Evolutionary conservation across 805 yeast genomes (phyloP).

Genomic region (Metschnikowia koreensis): DNA sequence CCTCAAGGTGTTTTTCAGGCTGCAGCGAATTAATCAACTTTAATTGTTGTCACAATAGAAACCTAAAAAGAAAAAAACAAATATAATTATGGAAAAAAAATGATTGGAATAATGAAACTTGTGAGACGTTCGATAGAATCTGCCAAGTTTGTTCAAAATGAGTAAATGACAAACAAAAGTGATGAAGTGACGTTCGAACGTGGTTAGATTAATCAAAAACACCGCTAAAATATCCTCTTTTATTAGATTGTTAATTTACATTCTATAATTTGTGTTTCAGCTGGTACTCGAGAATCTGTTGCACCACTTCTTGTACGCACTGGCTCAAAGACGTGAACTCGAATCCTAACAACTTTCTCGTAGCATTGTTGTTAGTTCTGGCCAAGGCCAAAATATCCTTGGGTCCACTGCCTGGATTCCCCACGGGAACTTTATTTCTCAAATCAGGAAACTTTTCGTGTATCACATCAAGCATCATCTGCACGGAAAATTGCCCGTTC

Average conservation of each 20-base stretch:
- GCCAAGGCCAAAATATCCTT: conserved; percentile 25
- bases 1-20: too few species aligned
- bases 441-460: conserved; percentile 31
- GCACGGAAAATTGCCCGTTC: conserved; percentile 33
- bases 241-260: not conserved
- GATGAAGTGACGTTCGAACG: too few species aligned
- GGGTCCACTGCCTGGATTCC: conserved; percentile 32
- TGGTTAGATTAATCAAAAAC: too few species aligned
- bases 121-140: too few species aligned
- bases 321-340: conserved; percentile 16
- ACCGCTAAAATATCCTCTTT: too few species aligned
- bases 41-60: too few species aligned
- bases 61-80: too few species aligned
- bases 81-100: too few species aligned
- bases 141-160: too few species aligned
- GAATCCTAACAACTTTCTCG: conserved; percentile 16
- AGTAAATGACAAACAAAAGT: too few species aligned
- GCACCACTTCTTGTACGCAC: conserved; percentile 20
- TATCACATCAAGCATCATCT: conserved; percentile 36
- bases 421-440: conserved; percentile 19
- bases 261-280: conserved; percentile 1
- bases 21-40: too few species aligned
- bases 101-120: too few species aligned
- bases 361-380: conserved; percentile 15
- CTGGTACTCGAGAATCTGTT: conserved; percentile 17